Conservation (phyloP, 768 basidiomycete species). For the Pulveroboletus sp. region DNA sequence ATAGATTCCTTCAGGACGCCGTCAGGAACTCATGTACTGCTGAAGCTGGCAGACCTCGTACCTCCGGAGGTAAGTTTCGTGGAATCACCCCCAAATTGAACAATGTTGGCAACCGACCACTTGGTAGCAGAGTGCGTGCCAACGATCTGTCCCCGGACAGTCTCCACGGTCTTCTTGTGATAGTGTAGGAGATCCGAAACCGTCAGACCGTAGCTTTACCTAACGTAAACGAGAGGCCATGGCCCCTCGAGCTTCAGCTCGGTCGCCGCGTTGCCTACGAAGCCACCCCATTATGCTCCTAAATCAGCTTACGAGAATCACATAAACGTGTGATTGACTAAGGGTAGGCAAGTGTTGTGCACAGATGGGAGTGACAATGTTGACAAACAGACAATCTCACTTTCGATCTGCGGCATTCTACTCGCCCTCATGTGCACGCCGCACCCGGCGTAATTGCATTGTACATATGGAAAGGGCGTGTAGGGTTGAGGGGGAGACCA, state of each 20-base stretch:
- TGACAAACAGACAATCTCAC: not conserved
- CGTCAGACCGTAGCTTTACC: not conserved
- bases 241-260: not conserved
- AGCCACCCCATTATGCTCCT: not conserved
- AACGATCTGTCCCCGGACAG: not conserved
- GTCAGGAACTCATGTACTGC: not conserved
- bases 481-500: conserved; percentile 6
- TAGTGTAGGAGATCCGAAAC: not conserved
- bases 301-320: not conserved
- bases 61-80: not conserved
- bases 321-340: not conserved
- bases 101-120: not conserved
- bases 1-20: not conserved
- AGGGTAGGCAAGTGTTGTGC: not conserved
- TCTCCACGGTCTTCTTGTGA: not conserved
- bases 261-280: not conserved
- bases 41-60: not conserved
- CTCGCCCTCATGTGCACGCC: conserved; percentile 4
- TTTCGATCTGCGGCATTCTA: not conserved
- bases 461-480: conserved; percentile 13
- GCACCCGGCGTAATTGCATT: conserved; percentile 1
- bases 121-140: not conserved
- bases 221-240: not conserved
- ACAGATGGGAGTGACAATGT: not conserved
- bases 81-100: not conserved